Conservation (phyloP, 768 basidiomycete genomes). For the Leccinum imitatum region DNA sequence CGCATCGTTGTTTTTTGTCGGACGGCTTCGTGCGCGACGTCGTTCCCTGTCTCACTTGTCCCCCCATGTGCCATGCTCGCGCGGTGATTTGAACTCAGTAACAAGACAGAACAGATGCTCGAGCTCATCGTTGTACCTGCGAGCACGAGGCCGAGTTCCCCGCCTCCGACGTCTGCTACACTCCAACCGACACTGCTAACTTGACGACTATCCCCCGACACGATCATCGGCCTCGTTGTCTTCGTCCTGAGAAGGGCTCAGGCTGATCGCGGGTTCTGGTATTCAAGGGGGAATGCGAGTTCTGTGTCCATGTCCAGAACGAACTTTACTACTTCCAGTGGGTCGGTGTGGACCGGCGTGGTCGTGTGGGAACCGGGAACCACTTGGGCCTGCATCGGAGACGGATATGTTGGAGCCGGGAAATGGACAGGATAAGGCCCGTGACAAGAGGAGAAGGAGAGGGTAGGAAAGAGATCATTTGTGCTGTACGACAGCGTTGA, state of each 20-base stretch:
- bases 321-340: background rate
- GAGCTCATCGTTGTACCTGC: constrained; percentile 48
- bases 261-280: too few species aligned
- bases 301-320: background rate
- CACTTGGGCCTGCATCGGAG: constrained; percentile 30
- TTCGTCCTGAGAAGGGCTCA: background rate
- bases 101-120: constrained; percentile 66
- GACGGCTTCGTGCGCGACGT: background rate
- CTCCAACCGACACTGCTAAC: too few species aligned
- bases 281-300: background rate
- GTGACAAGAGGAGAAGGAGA: too few species aligned
- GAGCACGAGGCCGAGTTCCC: background rate
- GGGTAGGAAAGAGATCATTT: too few species aligned
- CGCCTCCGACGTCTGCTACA: too few species aligned
- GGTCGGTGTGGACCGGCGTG: constrained; percentile 5
- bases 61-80: background rate
- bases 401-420: background rate
- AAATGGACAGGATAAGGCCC: background rate
- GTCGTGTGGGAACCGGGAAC: constrained; percentile 37
- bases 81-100: constrained; percentile 37
- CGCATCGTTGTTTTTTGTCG: background rate
- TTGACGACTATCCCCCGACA: background rate
- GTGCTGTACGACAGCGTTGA: too few species aligned
- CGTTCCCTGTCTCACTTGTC: background rate
- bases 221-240: background rate